These are phyloP conservation scores for Ogataea ramenticola DNA, from an alignment of 805 yeast genomes.

Conservation along the genomic window DNA sequence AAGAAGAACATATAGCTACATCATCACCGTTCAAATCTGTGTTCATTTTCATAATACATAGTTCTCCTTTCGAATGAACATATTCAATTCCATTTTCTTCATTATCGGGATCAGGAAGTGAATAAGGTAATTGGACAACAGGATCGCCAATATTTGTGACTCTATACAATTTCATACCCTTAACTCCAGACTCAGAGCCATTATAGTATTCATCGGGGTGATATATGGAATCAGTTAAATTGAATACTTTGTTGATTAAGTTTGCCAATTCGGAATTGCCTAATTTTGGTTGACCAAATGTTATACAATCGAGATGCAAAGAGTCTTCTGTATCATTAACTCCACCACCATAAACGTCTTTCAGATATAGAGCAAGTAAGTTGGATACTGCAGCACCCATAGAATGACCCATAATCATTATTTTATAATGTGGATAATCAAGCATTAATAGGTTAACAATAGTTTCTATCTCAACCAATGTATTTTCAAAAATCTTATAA, in stretches of 20 bases:
- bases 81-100: slow-evolving; percentile 4
- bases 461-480: slow-evolving; percentile 21
- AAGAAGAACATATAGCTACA: slow-evolving; percentile 4
- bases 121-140: slow-evolving; percentile 14
- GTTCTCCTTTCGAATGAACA: slow-evolving; percentile 15
- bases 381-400: slow-evolving; percentile 36
- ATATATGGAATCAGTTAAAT: neutral
- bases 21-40: slow-evolving; percentile 3
- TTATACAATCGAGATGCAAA: slow-evolving; percentile 20
- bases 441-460: slow-evolving; percentile 10
- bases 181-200: neutral
- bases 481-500: slow-evolving; percentile 22
- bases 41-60: slow-evolving; percentile 14
- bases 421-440: slow-evolving; percentile 11
- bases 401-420: slow-evolving; percentile 16
- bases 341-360: slow-evolving; percentile 20
- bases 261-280: slow-evolving; percentile 32
- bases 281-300: slow-evolving; percentile 38
- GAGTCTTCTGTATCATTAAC: slow-evolving; percentile 22
- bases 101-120: slow-evolving; percentile 2
- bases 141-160: slow-evolving; percentile 24
- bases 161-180: slow-evolving; percentile 13
- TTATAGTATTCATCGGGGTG: neutral
- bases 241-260: slow-evolving; percentile 25
- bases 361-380: slow-evolving; percentile 28